A percentile compares a stretch with the other conserved stretches of the same genome.
These are phyloP conservation scores for Fusarium armeniacum DNA, from an alignment of 2,329 filamentous ascomycete species.

Conservation along the genomic window DNA sequence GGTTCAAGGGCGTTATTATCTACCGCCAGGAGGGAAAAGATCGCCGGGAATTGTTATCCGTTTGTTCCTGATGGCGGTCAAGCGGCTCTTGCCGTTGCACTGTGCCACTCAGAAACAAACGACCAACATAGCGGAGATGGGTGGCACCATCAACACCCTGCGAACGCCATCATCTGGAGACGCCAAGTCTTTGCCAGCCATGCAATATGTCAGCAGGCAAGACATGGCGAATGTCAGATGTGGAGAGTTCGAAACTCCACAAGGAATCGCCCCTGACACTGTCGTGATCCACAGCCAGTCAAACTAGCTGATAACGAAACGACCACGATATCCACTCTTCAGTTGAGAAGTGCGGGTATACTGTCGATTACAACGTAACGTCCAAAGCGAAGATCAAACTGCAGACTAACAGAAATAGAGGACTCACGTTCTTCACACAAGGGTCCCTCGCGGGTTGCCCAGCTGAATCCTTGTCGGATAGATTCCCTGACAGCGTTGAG, in stretches of 20 bases:
- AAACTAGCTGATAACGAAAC: constrained; percentile 30
- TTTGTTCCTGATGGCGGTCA: constrained; percentile 36
- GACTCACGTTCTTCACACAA: constrained; percentile 95
- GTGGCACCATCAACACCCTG: constrained; percentile 42
- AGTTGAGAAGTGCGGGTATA: constrained; percentile 34
- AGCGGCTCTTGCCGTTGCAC: constrained; percentile 34
- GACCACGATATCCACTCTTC: constrained; percentile 34
- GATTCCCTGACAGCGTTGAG: constrained; percentile 90
- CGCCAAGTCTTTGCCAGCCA: constrained; percentile 34
- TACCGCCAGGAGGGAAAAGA: constrained; percentile 38
- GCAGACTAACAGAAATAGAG: constrained; percentile 18
- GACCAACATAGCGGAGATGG: constrained; percentile 33
- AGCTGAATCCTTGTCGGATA: constrained; percentile 95
- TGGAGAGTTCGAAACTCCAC: constrained; percentile 42
- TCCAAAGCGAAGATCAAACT: constrained; percentile 17
- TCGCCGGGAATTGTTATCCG: constrained; percentile 35
- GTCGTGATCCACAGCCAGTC: constrained; percentile 40
- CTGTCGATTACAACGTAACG: constrained; percentile 17
- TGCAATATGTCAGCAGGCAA: constrained; percentile 27
- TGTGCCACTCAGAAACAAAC: constrained; percentile 17
- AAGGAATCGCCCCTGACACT: constrained; percentile 36
- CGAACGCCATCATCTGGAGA: constrained; percentile 28
- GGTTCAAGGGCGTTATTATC: constrained; percentile 32
- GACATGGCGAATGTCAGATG: constrained; percentile 39
- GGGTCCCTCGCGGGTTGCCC: constrained; percentile 95